Evolutionary conservation across 305 asterid genomes (phyloP).

Genomic region (Plantago lanceolata): DNA sequence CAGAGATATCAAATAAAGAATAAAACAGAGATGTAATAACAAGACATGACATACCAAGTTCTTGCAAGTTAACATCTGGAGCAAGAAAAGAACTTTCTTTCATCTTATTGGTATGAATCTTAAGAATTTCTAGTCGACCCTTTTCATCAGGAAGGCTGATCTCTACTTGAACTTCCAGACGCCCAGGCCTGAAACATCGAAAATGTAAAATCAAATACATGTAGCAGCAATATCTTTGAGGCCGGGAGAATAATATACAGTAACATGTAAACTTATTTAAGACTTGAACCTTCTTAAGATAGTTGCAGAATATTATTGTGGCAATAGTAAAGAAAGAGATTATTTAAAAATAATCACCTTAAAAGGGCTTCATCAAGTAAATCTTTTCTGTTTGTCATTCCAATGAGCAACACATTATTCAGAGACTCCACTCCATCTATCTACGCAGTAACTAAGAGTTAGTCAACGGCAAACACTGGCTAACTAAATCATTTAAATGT

Average conservation of each 20-base stretch:
- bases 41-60: conserved; percentile 60
- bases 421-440: conserved; percentile 99
- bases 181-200: conserved; percentile 75
- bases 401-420: conserved; percentile 94
- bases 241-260: conserved; percentile 14
- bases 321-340: background rate
- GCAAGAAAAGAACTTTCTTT: conserved; percentile 91
- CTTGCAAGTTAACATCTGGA: conserved; percentile 89
- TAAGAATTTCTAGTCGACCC: conserved; percentile 95
- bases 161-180: conserved; percentile 98
- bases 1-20: conserved; percentile 7
- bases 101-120: conserved; percentile 96
- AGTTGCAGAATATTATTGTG: conserved; percentile 18
- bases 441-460: conserved; percentile 41
- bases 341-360: conserved; percentile 45
- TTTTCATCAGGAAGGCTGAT: conserved; percentile 98
- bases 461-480: conserved; percentile 28
- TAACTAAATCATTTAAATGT: conserved; percentile 21
- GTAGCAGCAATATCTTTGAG: conserved; percentile 18
- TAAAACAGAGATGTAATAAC: conserved; percentile 15
- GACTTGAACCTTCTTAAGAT: background rate
- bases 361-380: conserved; percentile 95
- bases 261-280: conserved; percentile 9
- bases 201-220: conserved; percentile 7
- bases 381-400: conserved; percentile 98